Percentiles rank a stretch among this genome's conserved stretches.
These are phyloP conservation scores for Entonaema liquescens DNA, from an alignment of 495 filamentous ascomycete species.

Conservation along the genomic window DNA sequence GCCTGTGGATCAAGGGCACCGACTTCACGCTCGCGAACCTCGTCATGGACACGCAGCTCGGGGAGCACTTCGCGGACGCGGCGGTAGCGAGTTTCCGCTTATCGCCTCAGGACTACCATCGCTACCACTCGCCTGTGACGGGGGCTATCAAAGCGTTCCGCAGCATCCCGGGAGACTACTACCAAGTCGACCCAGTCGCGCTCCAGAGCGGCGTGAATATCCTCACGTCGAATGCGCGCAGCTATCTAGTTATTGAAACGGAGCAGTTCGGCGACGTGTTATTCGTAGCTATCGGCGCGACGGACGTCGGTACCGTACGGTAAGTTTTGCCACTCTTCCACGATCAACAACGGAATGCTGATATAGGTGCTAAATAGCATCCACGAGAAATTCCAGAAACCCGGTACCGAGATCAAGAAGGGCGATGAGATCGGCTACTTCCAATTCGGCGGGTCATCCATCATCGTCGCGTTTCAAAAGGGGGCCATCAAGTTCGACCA, in stretches of 20 bases:
- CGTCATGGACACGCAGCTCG: conserved; percentile 47
- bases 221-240: conserved; percentile 41
- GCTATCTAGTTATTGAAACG: conserved; percentile 34
- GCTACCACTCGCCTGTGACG: conserved; percentile 57
- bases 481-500: conserved; percentile 40
- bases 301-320: conserved; percentile 18
- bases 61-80: conserved; percentile 49
- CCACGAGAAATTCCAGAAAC: conserved; percentile 9
- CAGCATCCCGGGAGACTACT: conserved; percentile 49
- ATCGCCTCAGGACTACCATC: conserved; percentile 59
- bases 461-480: conserved; percentile 65
- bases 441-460: conserved; percentile 71
- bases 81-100: conserved; percentile 55
- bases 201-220: conserved; percentile 38
- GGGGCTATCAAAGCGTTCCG: conserved; percentile 48
- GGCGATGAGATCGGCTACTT: conserved; percentile 74
- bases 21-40: conserved; percentile 54
- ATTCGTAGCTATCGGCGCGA: conserved; percentile 39
- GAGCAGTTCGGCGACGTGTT: conserved; percentile 24
- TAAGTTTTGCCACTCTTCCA: background rate
- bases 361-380: background rate
- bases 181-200: conserved; percentile 35
- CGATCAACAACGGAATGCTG: background rate
- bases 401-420: conserved; percentile 54
- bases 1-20: conserved; percentile 58